These are phyloP conservation scores for Neurospora pannonica DNA, from an alignment of 495 filamentous ascomycete species.

Conservation along the genomic window DNA sequence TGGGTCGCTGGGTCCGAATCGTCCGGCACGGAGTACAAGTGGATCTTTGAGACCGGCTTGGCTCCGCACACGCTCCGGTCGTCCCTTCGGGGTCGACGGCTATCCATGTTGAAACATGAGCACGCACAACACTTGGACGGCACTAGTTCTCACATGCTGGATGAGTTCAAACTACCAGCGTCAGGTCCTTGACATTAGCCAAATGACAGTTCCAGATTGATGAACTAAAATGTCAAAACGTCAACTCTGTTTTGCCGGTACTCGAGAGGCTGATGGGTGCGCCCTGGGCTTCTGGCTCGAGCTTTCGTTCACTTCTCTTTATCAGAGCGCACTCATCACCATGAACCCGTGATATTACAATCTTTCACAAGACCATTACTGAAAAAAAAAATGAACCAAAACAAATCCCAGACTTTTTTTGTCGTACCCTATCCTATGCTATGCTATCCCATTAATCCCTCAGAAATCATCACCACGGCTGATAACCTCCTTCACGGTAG, in stretches of 20 bases:
- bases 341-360: neutral
- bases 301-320: neutral
- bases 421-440: neutral
- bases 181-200: neutral
- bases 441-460: neutral
- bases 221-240: neutral
- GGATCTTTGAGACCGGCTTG: neutral
- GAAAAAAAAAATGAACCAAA: neutral
- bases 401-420: neutral
- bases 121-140: neutral
- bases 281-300: neutral
- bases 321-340: neutral
- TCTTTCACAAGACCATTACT: neutral
- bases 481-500: slow-evolving; percentile 86
- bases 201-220: neutral
- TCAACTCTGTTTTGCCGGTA: neutral
- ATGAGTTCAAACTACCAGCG: neutral
- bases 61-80: neutral
- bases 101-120: neutral
- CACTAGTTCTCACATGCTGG: neutral
- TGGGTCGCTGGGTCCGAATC: neutral
- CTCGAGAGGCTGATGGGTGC: neutral
- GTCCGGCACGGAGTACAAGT: neutral
- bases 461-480: slow-evolving; percentile 88
- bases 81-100: neutral